A percentile compares a stretch with the other conserved stretches of the same genome.
Evolutionary conservation across 805 yeast species (phyloP).

Genomic region (Metschnikowia drakensbergensis): DNA sequence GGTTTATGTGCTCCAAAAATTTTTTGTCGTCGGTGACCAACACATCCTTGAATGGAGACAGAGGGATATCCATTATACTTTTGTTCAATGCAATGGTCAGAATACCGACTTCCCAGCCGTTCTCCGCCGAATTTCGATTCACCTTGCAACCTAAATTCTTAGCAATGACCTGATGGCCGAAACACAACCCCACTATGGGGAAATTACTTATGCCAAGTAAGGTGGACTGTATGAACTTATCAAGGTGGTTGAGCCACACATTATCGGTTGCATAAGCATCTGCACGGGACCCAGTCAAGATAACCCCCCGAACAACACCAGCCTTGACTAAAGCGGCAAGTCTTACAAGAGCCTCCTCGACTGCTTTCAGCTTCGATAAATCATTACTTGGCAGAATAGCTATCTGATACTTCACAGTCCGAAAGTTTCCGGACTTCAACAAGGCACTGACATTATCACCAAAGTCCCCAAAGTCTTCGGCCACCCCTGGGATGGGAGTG

Average conservation of each 20-base stretch:
- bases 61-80: conserved; percentile 27
- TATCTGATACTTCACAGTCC: conserved; percentile 37
- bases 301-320: conserved; percentile 35
- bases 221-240: conserved; percentile 27
- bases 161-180: conserved; percentile 81
- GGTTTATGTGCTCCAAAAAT: conserved; percentile 40
- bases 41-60: conserved; percentile 23
- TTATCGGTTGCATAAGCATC: conserved; percentile 42
- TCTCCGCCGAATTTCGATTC: conserved; percentile 42
- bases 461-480: conserved; percentile 46
- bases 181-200: conserved; percentile 73
- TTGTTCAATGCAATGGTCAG: conserved; percentile 46
- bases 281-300: conserved; percentile 50
- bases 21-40: conserved; percentile 50
- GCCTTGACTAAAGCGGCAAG: conserved; percentile 25
- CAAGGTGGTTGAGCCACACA: conserved; percentile 41
- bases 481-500: conserved; percentile 28
- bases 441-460: conserved; percentile 45
- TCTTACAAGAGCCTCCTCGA: conserved; percentile 12
- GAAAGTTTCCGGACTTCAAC: conserved; percentile 20
- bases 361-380: neutral
- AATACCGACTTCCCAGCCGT: conserved; percentile 75
- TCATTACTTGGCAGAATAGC: conserved; percentile 18
- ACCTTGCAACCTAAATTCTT: conserved; percentile 62
- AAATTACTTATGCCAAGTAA: conserved; percentile 22